Base-by-base conservation (phyloP, 768 basidiomycete species). In the Xerocomellus amylosporus region DNA sequence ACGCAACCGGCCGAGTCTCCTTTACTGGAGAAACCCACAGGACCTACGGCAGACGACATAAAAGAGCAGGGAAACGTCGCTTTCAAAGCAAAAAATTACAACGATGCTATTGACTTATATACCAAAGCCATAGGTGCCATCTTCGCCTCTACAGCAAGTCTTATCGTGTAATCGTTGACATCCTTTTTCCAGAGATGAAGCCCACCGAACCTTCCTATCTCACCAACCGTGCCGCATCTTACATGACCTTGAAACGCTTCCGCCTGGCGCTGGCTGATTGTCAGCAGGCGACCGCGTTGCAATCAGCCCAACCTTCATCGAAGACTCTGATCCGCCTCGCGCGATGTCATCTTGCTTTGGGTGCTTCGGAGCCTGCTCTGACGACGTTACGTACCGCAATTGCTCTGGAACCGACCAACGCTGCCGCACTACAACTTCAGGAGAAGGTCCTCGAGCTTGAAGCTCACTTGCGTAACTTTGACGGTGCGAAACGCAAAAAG, bases 251-350 rank as follows among this genome's bases (percentile, higher is more conserved):
- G 47, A 92, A 93, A 66, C 82, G 82, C 33, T 94, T 87, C 77
- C 77, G 83, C 31, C 72, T 75, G 0, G 93, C 93, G 0, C 75
- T 93, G 17, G 79, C 78, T 36, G 92, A 95, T 65, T 93, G 90
- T 64, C 90, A 90, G 67, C 76, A 76, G 34, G 92, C 91, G 5
- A 77, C 81, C 0, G 70, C 81, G 0, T 74, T 92, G 6, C 89
- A 93, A 71, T 69, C 84, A 8, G 66, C 74, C 8, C 64, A 73
- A 13, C 87, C 88, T 8, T 82, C 86, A 5, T 59, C 83, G 1
- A 94, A 94, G 68, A 93, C 91, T 10, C 80, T 94, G 45, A 75
- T 91, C 34, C 87, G 93, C 4, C 81, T 93, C 6, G 90, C 88
- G 0, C 81, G 87, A 47, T 94, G 92, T 70, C 92, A 95, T 57